Evolutionary conservation across 2,329 filamentous ascomycete genomes (phyloP), one percentile per base, ranked within the genome.

Genomic region (Alternaria sp.): DNA sequence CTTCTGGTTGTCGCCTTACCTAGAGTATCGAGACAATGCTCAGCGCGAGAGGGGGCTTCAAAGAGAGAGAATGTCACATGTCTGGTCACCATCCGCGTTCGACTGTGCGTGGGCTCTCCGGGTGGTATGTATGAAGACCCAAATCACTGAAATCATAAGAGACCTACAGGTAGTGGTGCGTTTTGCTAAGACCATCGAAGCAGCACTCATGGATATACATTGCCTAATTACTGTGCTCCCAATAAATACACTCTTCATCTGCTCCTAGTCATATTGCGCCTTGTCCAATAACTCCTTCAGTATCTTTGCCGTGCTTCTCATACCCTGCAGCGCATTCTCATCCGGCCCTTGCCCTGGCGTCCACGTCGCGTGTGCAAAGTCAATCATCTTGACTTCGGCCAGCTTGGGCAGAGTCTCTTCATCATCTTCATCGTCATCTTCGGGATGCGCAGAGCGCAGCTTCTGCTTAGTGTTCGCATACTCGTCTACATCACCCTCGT

Each of bases 341-440:
- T 99, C 95, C 0, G 90, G 89, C 0, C 94, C 94, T 69, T 90
- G 80, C 1, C 92, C 92, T 0, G 91, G 90, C 1, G 87, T 90
- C 88, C 90, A 98, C 49, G 83, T 80, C 10, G 95, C 95, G 78
- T 99, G 95, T 1, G 95, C 95, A 83, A 99, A 99, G 77, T 99
- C 95, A 68, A 99, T 99, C 63, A 99, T 83, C 73, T 94, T 95
- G 49, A 97, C 83, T 11, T 87, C 85, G 70, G 90, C 92, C 41
- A 96, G 86, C 68, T 88, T 88, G 0, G 90, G 90, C 13, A 73
- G 51, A 39, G 66, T 68, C 31, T 73, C 72, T 60, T 80, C 81
- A 2, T 84, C 78, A 9, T 81, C 80, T n/a, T 80, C 79, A 31
- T 79, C 77, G 21, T 77, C 77, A 48, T 79, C 76, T 28, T 74